These are phyloP conservation scores for Xylariaceae sp. DNA, from an alignment of 2,329 filamentous ascomycete species.

Conservation along the genomic window DNA sequence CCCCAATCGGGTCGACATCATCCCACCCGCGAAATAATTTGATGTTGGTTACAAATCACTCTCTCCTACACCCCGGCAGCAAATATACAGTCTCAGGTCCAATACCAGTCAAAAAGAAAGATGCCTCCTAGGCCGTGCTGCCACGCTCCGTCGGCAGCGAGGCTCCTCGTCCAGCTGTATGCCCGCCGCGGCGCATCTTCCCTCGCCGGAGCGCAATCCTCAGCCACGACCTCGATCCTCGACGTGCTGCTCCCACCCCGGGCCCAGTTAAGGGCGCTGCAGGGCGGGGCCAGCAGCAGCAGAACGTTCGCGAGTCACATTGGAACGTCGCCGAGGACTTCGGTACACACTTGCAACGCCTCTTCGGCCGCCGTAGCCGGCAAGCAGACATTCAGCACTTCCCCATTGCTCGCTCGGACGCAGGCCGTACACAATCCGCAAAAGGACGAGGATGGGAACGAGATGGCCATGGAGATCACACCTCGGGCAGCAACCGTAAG, in stretches of 20 bases:
- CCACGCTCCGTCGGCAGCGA: constrained; percentile 33
- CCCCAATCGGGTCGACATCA: constrained; percentile 26
- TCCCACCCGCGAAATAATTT: constrained; percentile 21
- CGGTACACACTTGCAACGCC: constrained; percentile 26
- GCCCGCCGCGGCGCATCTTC: constrained; percentile 21
- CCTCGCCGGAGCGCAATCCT: constrained; percentile 2
- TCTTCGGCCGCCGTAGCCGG: constrained; percentile 16
- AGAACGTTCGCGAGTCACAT: too few relatives aligned
- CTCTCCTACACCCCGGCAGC: constrained; percentile 1
- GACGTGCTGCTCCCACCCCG: constrained; percentile 33
- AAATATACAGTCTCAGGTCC: background rate
- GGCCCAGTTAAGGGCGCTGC: constrained; percentile 22
- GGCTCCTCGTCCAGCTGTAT: constrained; percentile 32
- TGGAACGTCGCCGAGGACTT: too few relatives aligned
- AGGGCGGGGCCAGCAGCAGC: constrained; percentile 28
- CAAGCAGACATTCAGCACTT: constrained; percentile 8
- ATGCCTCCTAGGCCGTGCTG: constrained; percentile 35
- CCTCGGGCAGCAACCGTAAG: constrained; percentile 74
- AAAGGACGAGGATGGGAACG: constrained; percentile 78
- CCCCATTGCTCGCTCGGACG: constrained; percentile 36
- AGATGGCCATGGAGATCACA: constrained; percentile 80
- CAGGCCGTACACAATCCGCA: constrained; percentile 66
- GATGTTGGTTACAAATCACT: constrained; percentile 22
- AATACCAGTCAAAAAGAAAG: background rate
- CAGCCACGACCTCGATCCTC: constrained; percentile 31